Percentiles rank a stretch among this genome's conserved stretches.
phyloP scores from a whole-genome alignment of 371 early-diverging fungal genomes.

The Rhizopus microsporus region DNA sequence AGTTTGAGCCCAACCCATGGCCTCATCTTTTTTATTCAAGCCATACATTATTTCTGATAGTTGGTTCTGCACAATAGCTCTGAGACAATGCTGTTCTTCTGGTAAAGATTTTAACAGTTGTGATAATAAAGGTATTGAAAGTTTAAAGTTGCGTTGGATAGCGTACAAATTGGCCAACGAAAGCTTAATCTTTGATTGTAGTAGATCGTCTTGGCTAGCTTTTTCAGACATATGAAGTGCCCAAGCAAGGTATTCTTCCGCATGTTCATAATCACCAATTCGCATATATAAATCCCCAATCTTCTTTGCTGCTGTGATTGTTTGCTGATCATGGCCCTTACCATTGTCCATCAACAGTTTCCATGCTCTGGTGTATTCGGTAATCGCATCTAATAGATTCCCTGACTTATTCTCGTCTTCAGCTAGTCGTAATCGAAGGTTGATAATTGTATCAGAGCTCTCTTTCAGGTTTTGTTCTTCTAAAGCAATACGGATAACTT shows the following conservation, averaged over 20 bases:
- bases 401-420: slow-evolving; percentile 40
- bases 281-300: slow-evolving; percentile 58
- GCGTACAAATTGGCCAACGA: slow-evolving; percentile 53
- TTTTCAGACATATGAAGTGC: slow-evolving; percentile 30
- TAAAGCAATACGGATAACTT: slow-evolving; percentile 42
- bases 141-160: slow-evolving; percentile 38
- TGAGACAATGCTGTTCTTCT: slow-evolving; percentile 31
- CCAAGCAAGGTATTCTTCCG: slow-evolving; percentile 56
- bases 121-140: slow-evolving; percentile 46
- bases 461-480: slow-evolving; percentile 40
- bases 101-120: slow-evolving; percentile 38
- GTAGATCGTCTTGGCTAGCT: neutral
- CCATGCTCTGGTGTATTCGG: slow-evolving; percentile 46
- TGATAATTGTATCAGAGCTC: slow-evolving; percentile 29
- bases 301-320: slow-evolving; percentile 37
- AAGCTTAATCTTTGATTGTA: slow-evolving; percentile 31
- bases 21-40: slow-evolving; percentile 43
- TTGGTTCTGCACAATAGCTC: slow-evolving; percentile 52
- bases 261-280: slow-evolving; percentile 50
- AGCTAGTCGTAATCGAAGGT: slow-evolving; percentile 42
- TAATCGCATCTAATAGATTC: slow-evolving; percentile 45
- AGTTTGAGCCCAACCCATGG: slow-evolving; percentile 58
- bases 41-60: slow-evolving; percentile 52
- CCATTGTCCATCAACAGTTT: slow-evolving; percentile 29
- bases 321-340: neutral